phyloP scores from a whole-genome alignment of 2,329 filamentous ascomycete genomes.

The Lasiodiplodia sp. region DNA sequence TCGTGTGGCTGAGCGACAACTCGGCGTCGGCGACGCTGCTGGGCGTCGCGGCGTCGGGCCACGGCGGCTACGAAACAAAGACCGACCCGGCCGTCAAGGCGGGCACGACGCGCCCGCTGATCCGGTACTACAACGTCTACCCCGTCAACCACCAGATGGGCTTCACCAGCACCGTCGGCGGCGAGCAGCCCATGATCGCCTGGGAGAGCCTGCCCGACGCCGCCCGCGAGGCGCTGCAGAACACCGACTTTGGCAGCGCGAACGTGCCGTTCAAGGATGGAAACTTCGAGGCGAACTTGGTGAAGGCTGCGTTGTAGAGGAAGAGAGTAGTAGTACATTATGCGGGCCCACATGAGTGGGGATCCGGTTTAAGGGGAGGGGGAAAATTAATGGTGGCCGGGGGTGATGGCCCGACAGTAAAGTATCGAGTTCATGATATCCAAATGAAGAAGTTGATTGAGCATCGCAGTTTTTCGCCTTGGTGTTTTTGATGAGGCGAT shows the following conservation, averaged over 20 bases:
- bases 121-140: slow-evolving; percentile 58
- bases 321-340: background rate
- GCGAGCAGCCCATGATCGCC: slow-evolving; percentile 56
- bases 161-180: slow-evolving; percentile 50
- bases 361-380: background rate
- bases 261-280: slow-evolving; percentile 58
- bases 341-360: background rate
- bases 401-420: background rate
- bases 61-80: slow-evolving; percentile 57
- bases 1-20: slow-evolving; percentile 56
- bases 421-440: slow-evolving; percentile 6
- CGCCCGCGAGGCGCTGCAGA: slow-evolving; percentile 52
- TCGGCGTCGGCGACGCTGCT: slow-evolving; percentile 39
- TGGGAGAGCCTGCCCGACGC: slow-evolving; percentile 57
- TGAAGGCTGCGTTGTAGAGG: slow-evolving; percentile 36
- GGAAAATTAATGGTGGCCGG: background rate
- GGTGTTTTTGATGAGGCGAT: background rate
- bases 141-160: slow-evolving; percentile 58
- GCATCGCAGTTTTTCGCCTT: background rate
- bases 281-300: slow-evolving; percentile 56
- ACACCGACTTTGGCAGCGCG: slow-evolving; percentile 56
- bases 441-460: background rate
- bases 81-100: slow-evolving; percentile 53
- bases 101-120: slow-evolving; percentile 48
- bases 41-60: slow-evolving; percentile 61